Conservation (phyloP, 257 asterid species). For the Nicotiana benthamiana region DNA sequence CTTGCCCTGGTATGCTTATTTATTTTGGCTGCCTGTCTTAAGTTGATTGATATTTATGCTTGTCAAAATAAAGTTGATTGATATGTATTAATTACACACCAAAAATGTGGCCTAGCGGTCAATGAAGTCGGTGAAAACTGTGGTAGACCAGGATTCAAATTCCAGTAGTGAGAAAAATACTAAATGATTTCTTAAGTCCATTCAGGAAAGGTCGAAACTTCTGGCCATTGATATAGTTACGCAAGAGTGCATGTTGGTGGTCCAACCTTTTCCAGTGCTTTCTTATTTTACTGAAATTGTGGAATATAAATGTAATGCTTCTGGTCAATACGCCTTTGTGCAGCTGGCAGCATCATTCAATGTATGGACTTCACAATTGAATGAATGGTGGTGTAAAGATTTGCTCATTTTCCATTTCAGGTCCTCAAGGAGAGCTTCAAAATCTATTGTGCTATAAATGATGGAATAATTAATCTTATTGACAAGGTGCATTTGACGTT, state of each 20-base stretch:
- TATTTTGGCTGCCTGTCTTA: constrained; percentile 1
- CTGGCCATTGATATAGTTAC: neutral
- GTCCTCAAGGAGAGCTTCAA: constrained; percentile 98
- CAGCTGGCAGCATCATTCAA: neutral
- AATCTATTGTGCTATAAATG: constrained; percentile 90
- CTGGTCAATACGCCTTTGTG: neutral
- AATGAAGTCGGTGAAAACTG: neutral
- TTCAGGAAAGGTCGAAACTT: neutral
- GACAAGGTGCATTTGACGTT: constrained; percentile 65
- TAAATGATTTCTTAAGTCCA: neutral
- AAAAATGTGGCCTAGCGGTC: neutral
- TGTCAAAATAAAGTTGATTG: neutral
- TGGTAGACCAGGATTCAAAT: neutral
- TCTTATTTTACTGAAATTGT: neutral
- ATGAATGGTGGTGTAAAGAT: neutral
- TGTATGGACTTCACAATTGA: neutral
- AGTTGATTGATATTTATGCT: neutral
- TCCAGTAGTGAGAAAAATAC: neutral
- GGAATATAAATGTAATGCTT: neutral
- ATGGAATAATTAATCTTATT: constrained; percentile 94
- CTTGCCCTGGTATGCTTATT: constrained; percentile 66
- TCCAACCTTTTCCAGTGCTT: neutral
- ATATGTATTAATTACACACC: neutral
- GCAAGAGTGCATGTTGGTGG: neutral
- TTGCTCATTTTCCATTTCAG: constrained; percentile 31